Base-by-base conservation (phyloP, 2,329 filamentous ascomycete genomes). In the Pseudonectria buxi region DNA sequence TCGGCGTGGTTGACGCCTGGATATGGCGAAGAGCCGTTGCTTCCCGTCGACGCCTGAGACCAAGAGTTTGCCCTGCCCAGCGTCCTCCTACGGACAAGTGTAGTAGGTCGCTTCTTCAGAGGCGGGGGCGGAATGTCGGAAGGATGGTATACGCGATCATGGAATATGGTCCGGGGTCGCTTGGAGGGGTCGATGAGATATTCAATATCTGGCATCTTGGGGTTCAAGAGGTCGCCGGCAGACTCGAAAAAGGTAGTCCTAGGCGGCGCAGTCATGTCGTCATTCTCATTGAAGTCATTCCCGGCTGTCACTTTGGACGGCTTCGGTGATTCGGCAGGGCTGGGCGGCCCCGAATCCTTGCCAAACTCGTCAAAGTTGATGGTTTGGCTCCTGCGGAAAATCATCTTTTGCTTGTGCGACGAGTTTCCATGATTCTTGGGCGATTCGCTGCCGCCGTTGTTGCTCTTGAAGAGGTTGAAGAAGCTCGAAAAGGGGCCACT, bases 211-310 rank as follows among this genome's bases (percentile, higher is more conserved):
- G 92, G 90, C 24, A 96, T 64, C 31, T 88, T 90, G 5, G 92
- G 92, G 56, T 90, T 94, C 27, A 98, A 74, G 3, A 98, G 67
- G 58, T 98, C 90, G 10, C 88, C 86, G 1, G 92, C 92, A 4
- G 90, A 89, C 63, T 98, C 92, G 41, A 98, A 94, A 44, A 98
- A 84, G 0, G 86, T 94, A 1, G 92, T 96, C 50, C 78, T 83
- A 1, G 92, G 92, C 4, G 92, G 92, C 7, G 86, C 82, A 34
- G 76, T 69, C 36, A 83, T 59, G 10, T 58, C 64, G 27, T 68
- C 61, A 3, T 54, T 45, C 9, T 67, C 67, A 12, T 66, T 3
- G 61, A 69, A 49, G 41, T 76, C 72, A 7, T 70, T 62, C 3
- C 74, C 74, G 2, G 66, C 55, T 1, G 74, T 75, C 4, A 71